These are phyloP conservation scores for Botryotinia globosa DNA, from an alignment of 2,329 filamentous ascomycete species.

Conservation along the genomic window DNA sequence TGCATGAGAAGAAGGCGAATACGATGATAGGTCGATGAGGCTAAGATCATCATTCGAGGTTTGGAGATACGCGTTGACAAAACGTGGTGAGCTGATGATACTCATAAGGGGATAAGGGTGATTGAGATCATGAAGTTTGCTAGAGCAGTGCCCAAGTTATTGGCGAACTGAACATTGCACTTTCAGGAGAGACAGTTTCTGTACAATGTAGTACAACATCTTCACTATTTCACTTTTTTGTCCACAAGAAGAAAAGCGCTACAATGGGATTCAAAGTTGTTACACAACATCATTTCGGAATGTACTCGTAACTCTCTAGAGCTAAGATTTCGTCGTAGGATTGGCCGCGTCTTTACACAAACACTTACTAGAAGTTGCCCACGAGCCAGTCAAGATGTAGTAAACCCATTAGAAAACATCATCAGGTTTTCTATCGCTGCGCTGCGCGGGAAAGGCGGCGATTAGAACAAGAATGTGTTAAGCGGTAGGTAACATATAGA, in stretches of 20 bases:
- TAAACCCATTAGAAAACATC: not conserved
- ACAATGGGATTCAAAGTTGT: not conserved
- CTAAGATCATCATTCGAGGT: not conserved
- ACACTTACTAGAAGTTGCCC: not conserved
- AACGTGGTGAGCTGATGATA: not conserved
- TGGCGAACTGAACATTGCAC: not conserved
- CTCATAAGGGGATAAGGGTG: not conserved
- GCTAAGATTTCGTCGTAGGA: not conserved
- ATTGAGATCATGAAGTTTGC: not conserved
- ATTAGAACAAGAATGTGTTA: not conserved
- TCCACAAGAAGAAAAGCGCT: not conserved
- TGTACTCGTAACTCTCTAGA: not conserved
- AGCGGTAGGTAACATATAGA: not conserved
- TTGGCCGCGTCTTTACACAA: not conserved
- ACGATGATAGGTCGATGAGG: not conserved
- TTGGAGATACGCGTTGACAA: not conserved
- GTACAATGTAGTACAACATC: not conserved
- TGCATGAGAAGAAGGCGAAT: conserved; percentile 26
- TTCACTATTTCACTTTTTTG: too few species aligned
- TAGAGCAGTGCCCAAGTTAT: not conserved
- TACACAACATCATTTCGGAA: not conserved
- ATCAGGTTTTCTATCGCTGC: not conserved
- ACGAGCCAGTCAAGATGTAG: not conserved
- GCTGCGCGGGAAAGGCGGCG: not conserved
- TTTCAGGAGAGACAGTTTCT: not conserved